phyloP scores from a whole-genome alignment of 805 yeast genomes.

The Clavispora santaluciae region DNA sequence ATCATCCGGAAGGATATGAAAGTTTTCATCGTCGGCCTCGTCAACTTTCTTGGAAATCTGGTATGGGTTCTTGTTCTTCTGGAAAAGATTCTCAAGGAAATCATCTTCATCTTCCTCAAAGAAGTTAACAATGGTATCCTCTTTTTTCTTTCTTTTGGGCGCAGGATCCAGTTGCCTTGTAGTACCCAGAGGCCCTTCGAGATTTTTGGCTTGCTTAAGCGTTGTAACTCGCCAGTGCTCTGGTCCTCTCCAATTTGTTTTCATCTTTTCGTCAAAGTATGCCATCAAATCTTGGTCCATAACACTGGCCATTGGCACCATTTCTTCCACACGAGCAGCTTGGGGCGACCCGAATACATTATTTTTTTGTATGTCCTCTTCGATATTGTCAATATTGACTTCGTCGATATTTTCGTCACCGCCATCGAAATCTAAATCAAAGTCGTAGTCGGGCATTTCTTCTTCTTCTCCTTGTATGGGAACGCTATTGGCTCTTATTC shows the following conservation, averaged over 20 bases:
- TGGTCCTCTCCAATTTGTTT: constrained; percentile 80
- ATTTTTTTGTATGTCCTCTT: constrained; percentile 3
- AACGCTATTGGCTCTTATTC: neutral
- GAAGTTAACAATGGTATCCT: constrained; percentile 25
- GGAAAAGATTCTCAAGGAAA: constrained; percentile 26
- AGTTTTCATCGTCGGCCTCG: constrained; percentile 21
- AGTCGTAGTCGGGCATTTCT: constrained; percentile 8
- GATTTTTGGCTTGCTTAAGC: constrained; percentile 36
- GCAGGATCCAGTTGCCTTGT: constrained; percentile 3
- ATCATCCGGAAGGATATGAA: constrained; percentile 66
- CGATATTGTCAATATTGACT: constrained; percentile 3
- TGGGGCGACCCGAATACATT: constrained; percentile 5
- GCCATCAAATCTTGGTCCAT: constrained; percentile 67
- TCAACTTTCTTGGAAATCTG: constrained; percentile 26
- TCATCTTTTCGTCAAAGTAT: constrained; percentile 71
- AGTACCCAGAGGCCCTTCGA: constrained; percentile 11
- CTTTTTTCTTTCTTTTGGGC: constrained; percentile 19
- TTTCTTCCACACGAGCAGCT: constrained; percentile 9
- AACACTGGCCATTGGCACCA: constrained; percentile 16
- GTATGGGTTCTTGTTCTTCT: constrained; percentile 22
- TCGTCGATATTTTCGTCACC: constrained; percentile 4
- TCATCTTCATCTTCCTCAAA: constrained; percentile 28
- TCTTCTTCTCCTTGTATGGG: neutral
- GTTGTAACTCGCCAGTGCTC: constrained; percentile 79
- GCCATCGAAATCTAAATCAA: constrained; percentile 21